A percentile compares a stretch with the other conserved stretches of the same genome.
Conservation (phyloP, 441 rosid species). For the Aquilaria agallochum region DNA sequence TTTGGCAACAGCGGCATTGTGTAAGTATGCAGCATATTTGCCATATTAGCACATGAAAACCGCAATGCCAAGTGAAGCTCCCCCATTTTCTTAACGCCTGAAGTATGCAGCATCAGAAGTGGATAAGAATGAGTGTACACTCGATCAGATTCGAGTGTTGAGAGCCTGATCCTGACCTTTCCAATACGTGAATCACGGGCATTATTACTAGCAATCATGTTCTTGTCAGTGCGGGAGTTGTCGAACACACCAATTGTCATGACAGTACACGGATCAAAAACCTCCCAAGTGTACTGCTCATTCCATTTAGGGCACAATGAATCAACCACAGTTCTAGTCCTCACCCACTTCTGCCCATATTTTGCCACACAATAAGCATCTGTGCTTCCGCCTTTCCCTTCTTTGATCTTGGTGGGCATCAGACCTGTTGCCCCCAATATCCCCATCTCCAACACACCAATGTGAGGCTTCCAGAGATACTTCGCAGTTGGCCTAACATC, state of each 20-base stretch:
- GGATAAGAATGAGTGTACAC: conserved; percentile 61
- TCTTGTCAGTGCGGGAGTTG: conserved; percentile 30
- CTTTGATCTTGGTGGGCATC: conserved; percentile 37
- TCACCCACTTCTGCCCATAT: conserved; percentile 52
- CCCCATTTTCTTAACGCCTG: conserved; percentile 49
- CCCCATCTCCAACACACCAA: conserved; percentile 49
- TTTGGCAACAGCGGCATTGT: conserved; percentile 43
- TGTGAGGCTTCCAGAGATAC: conserved; percentile 43
- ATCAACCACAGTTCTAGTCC: conserved; percentile 49
- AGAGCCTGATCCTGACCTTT: conserved; percentile 44
- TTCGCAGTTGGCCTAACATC: conserved; percentile 46
- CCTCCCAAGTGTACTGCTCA: conserved; percentile 64
- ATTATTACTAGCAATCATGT: conserved; percentile 14
- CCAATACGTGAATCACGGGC: conserved; percentile 36
- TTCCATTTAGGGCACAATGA: conserved; percentile 46
- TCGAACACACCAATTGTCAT: conserved; percentile 50
- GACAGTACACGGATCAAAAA: conserved; percentile 54
- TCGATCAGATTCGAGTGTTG: conserved; percentile 35
- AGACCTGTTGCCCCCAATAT: conserved; percentile 40
- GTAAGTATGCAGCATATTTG: conserved; percentile 43
- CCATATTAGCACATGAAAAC: conserved; percentile 37
- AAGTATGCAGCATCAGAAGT: conserved; percentile 35
- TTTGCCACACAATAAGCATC: conserved; percentile 56
- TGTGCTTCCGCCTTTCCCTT: conserved; percentile 33
- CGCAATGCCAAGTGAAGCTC: conserved; percentile 55